These are phyloP conservation scores for Uronychia binucleata DNA, from an alignment of 73 alveolate species.

Conservation along the genomic window DNA sequence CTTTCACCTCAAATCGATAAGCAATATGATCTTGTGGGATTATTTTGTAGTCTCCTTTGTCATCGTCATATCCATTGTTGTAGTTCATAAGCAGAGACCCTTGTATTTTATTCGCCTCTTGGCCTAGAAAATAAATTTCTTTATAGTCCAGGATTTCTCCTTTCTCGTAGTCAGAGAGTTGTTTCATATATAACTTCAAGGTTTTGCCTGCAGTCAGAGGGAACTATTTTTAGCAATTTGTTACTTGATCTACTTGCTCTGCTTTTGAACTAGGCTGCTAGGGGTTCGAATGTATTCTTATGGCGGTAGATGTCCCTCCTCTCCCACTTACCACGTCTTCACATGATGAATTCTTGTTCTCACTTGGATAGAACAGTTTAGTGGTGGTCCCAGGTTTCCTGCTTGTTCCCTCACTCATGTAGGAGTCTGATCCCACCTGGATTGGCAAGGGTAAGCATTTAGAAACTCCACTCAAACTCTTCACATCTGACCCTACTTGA, in stretches of 20 bases:
- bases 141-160: conserved; percentile 79
- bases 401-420: too few species aligned
- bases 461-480: too few species aligned
- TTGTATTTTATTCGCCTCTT: conserved; percentile 34
- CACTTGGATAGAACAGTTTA: not conserved
- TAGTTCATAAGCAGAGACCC: conserved; percentile 32
- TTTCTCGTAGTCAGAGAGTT: conserved; percentile 70
- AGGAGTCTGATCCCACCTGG: too few species aligned
- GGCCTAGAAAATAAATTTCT: conserved; percentile 65
- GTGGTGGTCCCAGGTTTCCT: not conserved
- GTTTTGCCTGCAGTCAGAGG: conserved; percentile 68
- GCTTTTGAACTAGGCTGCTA: not conserved
- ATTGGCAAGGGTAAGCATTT: too few species aligned
- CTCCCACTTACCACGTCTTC: not conserved
- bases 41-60: conserved; percentile 89
- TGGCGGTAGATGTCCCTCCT: not conserved
- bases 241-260: not conserved
- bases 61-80: conserved; percentile 74
- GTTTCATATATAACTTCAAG: conserved; percentile 56
- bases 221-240: not conserved
- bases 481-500: too few species aligned
- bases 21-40: conserved; percentile 88
- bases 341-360: not conserved
- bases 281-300: not conserved
- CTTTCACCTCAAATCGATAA: conserved; percentile 89